Evolutionary conservation across 257 asterid species (phyloP).

Genomic region (Solanum verrucosum): DNA sequence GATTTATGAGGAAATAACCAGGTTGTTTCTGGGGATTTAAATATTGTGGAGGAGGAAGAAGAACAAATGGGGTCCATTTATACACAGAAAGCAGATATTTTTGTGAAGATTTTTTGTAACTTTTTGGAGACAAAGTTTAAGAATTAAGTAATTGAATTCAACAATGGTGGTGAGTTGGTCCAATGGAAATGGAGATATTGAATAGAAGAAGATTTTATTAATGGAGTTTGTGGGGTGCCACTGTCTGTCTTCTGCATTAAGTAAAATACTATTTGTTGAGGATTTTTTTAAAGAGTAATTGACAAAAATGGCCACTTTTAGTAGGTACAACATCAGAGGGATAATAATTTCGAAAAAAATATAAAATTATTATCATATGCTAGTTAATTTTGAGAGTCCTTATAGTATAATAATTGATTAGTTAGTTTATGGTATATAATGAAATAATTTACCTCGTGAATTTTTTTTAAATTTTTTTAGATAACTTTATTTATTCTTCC

Average conservation of each 20-base stretch:
- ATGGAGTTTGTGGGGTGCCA: background rate
- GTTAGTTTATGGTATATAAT: too few relatives aligned
- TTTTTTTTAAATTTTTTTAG: too few relatives aligned
- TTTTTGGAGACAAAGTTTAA: background rate
- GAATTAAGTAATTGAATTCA: background rate
- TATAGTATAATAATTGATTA: too few relatives aligned
- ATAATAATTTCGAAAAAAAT: too few relatives aligned
- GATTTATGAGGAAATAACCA: background rate
- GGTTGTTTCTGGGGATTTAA: background rate
- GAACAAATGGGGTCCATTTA: background rate
- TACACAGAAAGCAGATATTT: background rate
- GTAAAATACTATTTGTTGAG: background rate
- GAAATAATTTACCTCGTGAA: too few relatives aligned
- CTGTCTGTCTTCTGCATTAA: slow-evolving; percentile 15
- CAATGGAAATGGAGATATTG: background rate
- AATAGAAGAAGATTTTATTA: background rate
- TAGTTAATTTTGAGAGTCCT: background rate
- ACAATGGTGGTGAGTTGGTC: background rate
- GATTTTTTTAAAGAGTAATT: background rate
- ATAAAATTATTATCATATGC: too few relatives aligned
- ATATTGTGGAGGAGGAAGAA: background rate
- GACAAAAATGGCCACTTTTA: background rate
- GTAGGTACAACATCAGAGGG: background rate
- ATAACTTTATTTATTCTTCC: too few relatives aligned
- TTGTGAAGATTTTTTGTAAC: background rate